These are phyloP conservation scores for Zygosaccharomyces sapae DNA, from an alignment of 1,139 yeast genomes.

Conservation along the genomic window DNA sequence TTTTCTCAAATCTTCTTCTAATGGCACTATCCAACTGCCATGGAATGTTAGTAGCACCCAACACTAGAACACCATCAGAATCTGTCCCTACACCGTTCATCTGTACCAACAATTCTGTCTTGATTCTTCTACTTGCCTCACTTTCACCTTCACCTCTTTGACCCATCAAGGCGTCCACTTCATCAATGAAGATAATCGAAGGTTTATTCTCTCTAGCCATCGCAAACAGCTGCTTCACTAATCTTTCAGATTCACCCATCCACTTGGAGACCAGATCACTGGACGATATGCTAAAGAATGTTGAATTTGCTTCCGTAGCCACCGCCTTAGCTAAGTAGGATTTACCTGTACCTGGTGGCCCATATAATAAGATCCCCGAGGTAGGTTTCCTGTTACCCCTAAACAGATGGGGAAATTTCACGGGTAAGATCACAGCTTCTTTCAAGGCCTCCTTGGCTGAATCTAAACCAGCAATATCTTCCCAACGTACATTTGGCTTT, in stretches of 20 bases:
- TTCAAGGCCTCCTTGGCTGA: constrained; percentile 93
- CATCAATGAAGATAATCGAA: constrained; percentile 92
- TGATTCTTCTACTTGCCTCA: constrained; percentile 93
- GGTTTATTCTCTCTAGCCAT: constrained; percentile 98
- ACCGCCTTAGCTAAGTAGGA: constrained; percentile 96
- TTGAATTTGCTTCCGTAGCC: constrained; percentile 96
- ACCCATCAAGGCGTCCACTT: constrained; percentile 96
- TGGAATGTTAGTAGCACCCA: constrained; percentile 98
- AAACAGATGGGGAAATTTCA: constrained; percentile 88
- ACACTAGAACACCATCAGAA: constrained; percentile 82
- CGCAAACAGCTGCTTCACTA: constrained; percentile 86
- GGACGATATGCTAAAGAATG: constrained; percentile 91
- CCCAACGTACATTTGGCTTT: constrained; percentile 92
- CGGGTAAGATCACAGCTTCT: constrained; percentile 95
- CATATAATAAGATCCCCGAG: constrained; percentile 85
- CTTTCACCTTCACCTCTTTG: constrained; percentile 98
- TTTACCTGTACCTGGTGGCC: constrained; percentile 99
- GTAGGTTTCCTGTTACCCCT: constrained; percentile 94
- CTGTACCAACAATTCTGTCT: constrained; percentile 92
- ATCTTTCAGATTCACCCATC: constrained; percentile 98
- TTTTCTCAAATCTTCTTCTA: constrained; percentile 90
- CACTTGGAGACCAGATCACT: constrained; percentile 94
- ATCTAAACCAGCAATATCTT: constrained; percentile 93
- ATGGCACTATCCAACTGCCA: constrained; percentile 99
- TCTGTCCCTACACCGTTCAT: constrained; percentile 99